Evolutionary conservation across 1,139 yeast species (phyloP), one percentile per base, ranked within the genome.

Genomic region (Arxiozyma telluris): DNA sequence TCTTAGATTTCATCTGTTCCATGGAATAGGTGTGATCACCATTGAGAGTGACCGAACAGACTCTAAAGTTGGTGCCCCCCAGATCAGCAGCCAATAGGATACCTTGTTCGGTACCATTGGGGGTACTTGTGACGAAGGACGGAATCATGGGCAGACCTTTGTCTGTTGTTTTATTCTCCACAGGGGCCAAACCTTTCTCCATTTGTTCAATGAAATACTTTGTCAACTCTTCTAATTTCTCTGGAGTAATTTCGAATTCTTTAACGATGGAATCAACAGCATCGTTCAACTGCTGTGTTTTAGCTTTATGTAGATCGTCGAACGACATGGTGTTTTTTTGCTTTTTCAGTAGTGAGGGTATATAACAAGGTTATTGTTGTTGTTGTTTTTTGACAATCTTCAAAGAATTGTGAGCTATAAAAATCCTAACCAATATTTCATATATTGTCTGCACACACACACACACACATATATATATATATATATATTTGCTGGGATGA

Each of bases 41-140:
- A 53, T 81, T 77, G 62, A 91, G 76, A 43, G 77, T 68, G 49
- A 90, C 87, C 5, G 96, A 88, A 66, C 96, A 89, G 44, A 90
- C 96, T 65, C 97, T 77, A 70, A 90, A 84, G 68, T 89, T 87
- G 54, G 96, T 87, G 53, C 96, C 96, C 60, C 96, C 96, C 53
- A 88, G 76, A 66, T 88, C 96, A 17, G 89, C 93, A 51, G 96
- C 96, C 55, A 88, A 74, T 56, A 75, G 80, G 50, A 84, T 73
- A 41, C 97, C 97, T 53, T 75, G 76, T 67, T 91, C 98, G 47
- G 77, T 77, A 51, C 98, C 98, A 44, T 78, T 78, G 18, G 98
- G 97, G 51, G 87, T 77, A 11, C 79, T 76, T 5, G 95, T 87
- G 38, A 90, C 95, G 68, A 71, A 89, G 1, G 95, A 80, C 41